Percentiles rank a stretch among this genome's conserved stretches.
Evolutionary conservation across 345 rosid genomes (phyloP).

Genomic region (Populus davidiana): DNA sequence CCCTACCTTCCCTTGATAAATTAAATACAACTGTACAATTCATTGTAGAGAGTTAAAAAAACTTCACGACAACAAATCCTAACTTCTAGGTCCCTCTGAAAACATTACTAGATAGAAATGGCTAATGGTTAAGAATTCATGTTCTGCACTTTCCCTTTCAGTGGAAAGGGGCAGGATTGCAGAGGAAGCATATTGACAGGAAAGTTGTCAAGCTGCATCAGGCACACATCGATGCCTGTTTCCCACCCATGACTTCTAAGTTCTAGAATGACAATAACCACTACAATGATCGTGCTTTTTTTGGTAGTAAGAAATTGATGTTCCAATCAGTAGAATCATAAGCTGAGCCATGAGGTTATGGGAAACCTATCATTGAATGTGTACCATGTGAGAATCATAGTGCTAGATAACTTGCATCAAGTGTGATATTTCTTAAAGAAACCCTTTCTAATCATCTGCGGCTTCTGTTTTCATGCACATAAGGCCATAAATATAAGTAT

Average conservation of each 20-base stretch:
- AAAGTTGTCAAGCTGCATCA: neutral
- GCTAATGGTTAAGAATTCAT: neutral
- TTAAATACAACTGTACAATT: neutral
- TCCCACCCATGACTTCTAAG: neutral
- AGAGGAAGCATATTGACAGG: neutral
- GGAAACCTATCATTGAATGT: neutral
- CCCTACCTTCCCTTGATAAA: neutral
- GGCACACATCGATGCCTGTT: neutral
- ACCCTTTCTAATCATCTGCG: neutral
- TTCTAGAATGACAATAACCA: neutral
- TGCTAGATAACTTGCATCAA: neutral
- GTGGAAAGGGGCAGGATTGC: neutral
- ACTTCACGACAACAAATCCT: neutral
- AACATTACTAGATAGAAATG: conserved; percentile 2
- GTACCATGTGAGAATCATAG: neutral
- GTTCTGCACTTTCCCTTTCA: neutral
- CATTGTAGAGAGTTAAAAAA: neutral
- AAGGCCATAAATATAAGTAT: too few relatives aligned
- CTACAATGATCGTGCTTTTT: neutral
- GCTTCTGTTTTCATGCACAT: neutral
- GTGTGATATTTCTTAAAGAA: neutral
- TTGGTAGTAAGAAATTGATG: neutral
- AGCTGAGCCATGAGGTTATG: neutral
- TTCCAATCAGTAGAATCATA: neutral
- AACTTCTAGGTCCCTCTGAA: neutral